Evolutionary conservation across 1,284 basidiomycete genomes (phyloP), one percentile per base, ranked within the genome.

Genomic region (Apiotrichum porosum): DNA sequence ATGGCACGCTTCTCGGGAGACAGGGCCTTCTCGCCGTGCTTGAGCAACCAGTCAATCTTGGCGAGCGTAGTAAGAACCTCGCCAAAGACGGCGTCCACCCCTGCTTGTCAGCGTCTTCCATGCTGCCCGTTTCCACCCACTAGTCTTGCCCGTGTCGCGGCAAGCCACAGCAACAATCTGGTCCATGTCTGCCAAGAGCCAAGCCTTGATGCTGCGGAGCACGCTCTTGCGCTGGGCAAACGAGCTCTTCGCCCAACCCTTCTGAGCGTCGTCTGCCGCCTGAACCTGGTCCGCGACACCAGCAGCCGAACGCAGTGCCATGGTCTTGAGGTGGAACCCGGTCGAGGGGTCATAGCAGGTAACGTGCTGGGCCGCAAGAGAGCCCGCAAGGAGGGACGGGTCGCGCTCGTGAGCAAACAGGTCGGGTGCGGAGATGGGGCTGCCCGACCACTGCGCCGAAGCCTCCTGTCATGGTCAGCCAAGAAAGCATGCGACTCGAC

Each of bases 121-220:
- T n/a, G 21, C 18, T 19, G 6, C 4, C 10, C 15, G 17, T 30
- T 10, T 19, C 6, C 9, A 80, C 86, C 68, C 62, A 91, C 91
- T 77, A 28, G 94, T 97, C 78, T 97, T 98, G 49, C 94, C 94
- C 0, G 91, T 92, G 71, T 98, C 94, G 31, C 93, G 79, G 64
- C 88, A 90, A 30, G 90, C 90, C n/a, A 95, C 86, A 38, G 83
- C 79, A 8, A 88, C 88, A 61, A 92, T 89, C 18, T 75, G 75
- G 50, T 93, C 86, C 74, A 91, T 66, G 50, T 71, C 66, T 17
- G 85, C 81, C 23, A 94, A 82, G 13, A 94, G 78, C 93, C 94
- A 98, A 54, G 85, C 85, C 60, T 89, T 79, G 59, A 98, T 69
- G 59, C 86, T 93, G 30, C 87, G 78, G 60, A 97, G 76, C 33